These are phyloP conservation scores for Tetrahymena malaccensis DNA, from an alignment of 73 alveolate species.

Conservation along the genomic window DNA sequence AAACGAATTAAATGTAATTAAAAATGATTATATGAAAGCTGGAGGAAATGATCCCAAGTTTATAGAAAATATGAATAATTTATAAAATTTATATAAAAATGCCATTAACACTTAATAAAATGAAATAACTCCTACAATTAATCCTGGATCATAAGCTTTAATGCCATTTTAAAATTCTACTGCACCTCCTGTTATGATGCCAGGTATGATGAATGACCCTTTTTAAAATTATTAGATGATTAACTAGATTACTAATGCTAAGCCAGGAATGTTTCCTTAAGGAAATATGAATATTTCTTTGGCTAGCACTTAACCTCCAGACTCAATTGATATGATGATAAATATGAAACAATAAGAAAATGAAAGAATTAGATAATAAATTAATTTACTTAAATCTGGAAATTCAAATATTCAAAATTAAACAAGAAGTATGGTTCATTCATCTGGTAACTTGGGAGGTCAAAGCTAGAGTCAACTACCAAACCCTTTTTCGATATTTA, in stretches of 20 bases:
- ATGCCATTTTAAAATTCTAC: neutral
- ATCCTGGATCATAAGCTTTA: neutral
- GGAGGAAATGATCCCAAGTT: neutral
- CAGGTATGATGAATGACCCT: neutral
- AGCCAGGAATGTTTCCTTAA: neutral
- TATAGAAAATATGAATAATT: neutral
- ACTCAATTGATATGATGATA: neutral
- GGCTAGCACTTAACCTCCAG: neutral
- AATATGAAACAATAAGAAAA: neutral
- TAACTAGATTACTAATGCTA: neutral
- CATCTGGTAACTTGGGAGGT: neutral
- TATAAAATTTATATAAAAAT: neutral
- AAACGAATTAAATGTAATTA: neutral
- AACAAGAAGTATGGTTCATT: neutral
- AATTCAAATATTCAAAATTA: neutral
- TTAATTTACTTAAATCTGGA: neutral
- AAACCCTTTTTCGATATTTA: conserved; percentile 2
- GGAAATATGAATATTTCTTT: neutral
- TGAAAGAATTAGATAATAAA: neutral
- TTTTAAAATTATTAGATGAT: neutral
- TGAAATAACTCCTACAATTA: neutral
- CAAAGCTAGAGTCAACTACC: neutral
- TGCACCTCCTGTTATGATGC: neutral
- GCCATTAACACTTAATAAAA: neutral
- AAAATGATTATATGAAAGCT: neutral